Evolutionary conservation across 78 protist species (phyloP), one percentile per base, ranked within the genome.

Genomic region (Andalucia godoyi): DNA sequence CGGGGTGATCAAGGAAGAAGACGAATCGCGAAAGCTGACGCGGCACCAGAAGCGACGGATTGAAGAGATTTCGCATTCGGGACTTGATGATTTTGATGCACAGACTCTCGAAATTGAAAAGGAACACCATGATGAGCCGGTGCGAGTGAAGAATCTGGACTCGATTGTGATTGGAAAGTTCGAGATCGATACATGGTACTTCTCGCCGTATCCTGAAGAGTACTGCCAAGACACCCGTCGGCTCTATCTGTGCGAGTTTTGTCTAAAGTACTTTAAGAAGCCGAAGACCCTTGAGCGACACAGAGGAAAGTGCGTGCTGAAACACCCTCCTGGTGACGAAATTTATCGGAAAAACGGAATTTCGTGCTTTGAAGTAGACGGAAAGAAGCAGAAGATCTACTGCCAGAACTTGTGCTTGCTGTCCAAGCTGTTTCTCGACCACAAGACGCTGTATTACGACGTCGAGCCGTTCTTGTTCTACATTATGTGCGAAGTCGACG

Each of bases 381-480:
- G 98, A 3, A 69, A 79, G 47, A 64, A 77, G 76, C 54, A 76
- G 27, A 77, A 77, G 55, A 83, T 90, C 15, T 91, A 90, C 61
- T 90, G 96, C 75, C 98, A 92, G 66, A 77, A 84, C 59, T 66
- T 96, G 25, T 92, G 96, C 69, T 74, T 93, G 4, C 74, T 91
- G 21, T 80, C 96, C 5, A 92, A 94, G 71, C 74, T 93, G 40
- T 93, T 93, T 29, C 70, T 95, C 8, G 96, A 95, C 67, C 95
- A 92, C 84, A 93, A 95, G 76, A 83, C 91, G 0, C 72, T 90
- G 29, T 84, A 74, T 59, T 90, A 86, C 51, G 87, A 77, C 54
- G 88, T 88, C 1, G 99, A 90, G 39, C 94, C 99, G 23, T 95
- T 95, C 62, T 65, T 84, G 64, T 93, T 93, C 67, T 95, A 93